A percentile compares a stretch with the other conserved stretches of the same genome.
These are phyloP conservation scores for Orychophragmus violaceus DNA, from an alignment of 345 rosid genomes.

Conservation along the genomic window DNA sequence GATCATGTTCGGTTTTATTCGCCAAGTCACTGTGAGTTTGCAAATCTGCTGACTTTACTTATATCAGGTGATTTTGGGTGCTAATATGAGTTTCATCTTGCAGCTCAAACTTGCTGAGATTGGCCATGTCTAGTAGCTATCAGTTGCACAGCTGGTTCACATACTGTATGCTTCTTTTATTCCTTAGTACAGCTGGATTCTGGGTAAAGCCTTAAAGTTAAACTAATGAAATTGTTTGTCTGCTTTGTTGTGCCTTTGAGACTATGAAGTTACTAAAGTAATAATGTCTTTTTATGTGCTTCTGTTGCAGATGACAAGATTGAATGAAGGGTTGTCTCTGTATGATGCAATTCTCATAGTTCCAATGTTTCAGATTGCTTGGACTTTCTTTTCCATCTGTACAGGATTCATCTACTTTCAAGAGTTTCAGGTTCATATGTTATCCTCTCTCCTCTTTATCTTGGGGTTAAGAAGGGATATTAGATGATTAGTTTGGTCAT, in stretches of 20 bases:
- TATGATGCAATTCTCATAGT: constrained; percentile 96
- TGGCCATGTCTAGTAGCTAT: constrained; percentile 88
- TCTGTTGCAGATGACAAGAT: constrained; percentile 76
- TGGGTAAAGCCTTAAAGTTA: constrained; percentile 69
- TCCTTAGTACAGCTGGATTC: constrained; percentile 97
- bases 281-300: not conserved
- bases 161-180: constrained; percentile 90
- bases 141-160: constrained; percentile 95
- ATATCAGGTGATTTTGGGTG: constrained; percentile 3
- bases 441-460: not conserved
- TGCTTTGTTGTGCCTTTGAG: constrained; percentile 10
- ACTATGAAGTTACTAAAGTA: constrained; percentile 10
- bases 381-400: constrained; percentile 99
- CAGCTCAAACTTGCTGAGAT: constrained; percentile 90
- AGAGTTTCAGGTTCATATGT: constrained; percentile 76
- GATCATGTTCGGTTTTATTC: constrained; percentile 94
- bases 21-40: constrained; percentile 94
- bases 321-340: constrained; percentile 87
- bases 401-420: constrained; percentile 98
- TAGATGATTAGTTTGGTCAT: not conserved
- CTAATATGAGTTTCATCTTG: constrained; percentile 26
- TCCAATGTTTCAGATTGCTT: constrained; percentile 99
- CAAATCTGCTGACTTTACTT: not conserved
- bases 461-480: not conserved
- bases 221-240: not conserved